These are phyloP conservation scores for Oryza coarctata DNA, from an alignment of 176 grass and related monocot species.

Conservation along the genomic window DNA sequence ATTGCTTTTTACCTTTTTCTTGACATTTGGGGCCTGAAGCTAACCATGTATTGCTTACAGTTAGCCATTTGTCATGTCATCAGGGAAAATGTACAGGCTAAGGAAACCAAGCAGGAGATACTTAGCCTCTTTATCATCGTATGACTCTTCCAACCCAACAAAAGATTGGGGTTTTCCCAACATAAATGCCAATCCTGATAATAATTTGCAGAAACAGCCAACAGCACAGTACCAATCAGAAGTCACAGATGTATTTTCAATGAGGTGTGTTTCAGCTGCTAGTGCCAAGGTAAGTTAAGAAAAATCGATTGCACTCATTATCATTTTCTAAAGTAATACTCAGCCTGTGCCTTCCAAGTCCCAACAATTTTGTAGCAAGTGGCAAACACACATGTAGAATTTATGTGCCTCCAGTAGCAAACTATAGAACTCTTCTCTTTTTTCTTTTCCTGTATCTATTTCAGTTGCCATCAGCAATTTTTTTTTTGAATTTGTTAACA, in stretches of 20 bases:
- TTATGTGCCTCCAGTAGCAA: neutral
- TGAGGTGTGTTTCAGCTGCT: slow-evolving; percentile 21
- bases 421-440: neutral
- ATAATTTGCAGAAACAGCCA: slow-evolving; percentile 19
- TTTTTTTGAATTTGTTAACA: neutral
- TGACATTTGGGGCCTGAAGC: neutral
- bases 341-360: neutral
- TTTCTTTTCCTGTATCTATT: neutral
- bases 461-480: neutral
- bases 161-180: slow-evolving; percentile 87
- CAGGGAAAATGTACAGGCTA: slow-evolving; percentile 87
- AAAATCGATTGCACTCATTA: neutral
- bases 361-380: neutral
- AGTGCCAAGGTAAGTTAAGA: slow-evolving; percentile 40
- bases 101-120: slow-evolving; percentile 72
- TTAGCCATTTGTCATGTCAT: slow-evolving; percentile 18
- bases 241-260: slow-evolving; percentile 35
- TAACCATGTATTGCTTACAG: slow-evolving; percentile 12
- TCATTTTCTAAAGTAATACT: slow-evolving; percentile 13
- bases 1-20: neutral
- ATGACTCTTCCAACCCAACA: slow-evolving; percentile 83
- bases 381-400: neutral
- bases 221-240: slow-evolving; percentile 32
- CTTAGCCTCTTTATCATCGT: slow-evolving; percentile 67
- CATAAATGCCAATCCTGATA: slow-evolving; percentile 46